Evolutionary conservation across 257 asterid species (phyloP), one percentile per base, ranked within the genome.

Genomic region (Ligustrum vulgare): DNA sequence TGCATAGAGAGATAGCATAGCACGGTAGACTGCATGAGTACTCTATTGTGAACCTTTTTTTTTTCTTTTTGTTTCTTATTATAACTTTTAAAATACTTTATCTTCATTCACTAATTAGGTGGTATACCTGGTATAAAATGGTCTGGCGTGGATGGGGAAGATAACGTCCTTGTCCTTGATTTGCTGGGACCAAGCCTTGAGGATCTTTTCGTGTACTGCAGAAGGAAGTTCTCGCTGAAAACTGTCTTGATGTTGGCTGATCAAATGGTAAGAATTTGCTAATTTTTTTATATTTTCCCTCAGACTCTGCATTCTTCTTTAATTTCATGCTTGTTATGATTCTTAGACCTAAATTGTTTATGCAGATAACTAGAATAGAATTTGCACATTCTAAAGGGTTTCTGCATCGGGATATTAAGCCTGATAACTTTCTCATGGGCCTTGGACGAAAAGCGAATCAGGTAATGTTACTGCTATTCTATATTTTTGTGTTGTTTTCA

Each of bases 391-490:
- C 98, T 34, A 93, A 91, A 88, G 98, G 97, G 63, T 89, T 91
- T 81, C 73, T 93, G 79, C 98, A 93, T 85, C 90, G 98, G 74
- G 98, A 93, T 87, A 88, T 93, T 70, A 93, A 93, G 81, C 98
- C 98, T 20, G 98, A 93, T 83, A 93, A 93, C 90, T 93, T 93
- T 86, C 91, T 93, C 58, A 93, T 93, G 98, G 98, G 98, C 67
- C 97, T 93, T 81, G 98, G 97, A 76, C 92, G 98, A 80, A 93
- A 91, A 86, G 97, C 98, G 7, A 93, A 90, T 84, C 98, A 93
- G 96, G 98, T 93, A 74, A 51, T 39, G 51, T 35, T 78, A 77
- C 51, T 77, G 37, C 72, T 75, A 45, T 72, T 9, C 73, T 25
- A n/a, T 60, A 37, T 67, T 31, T 23, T 39, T 71, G 47, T 41